Evolutionary conservation across 2,329 filamentous ascomycete genomes (phyloP).

Genomic region (Microdochium nivale): DNA sequence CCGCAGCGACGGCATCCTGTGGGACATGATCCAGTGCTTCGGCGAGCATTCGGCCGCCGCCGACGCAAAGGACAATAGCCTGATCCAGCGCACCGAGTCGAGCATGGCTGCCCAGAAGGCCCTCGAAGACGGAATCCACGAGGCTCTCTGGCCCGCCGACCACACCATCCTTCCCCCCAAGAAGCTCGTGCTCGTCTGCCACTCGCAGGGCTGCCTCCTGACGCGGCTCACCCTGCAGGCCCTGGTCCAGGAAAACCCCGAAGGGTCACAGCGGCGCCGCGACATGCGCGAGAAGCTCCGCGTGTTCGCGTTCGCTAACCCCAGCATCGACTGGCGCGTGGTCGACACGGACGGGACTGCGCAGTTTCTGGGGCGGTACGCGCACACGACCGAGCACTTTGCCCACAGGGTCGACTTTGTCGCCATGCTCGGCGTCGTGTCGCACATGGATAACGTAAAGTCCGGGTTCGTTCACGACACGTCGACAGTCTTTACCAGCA

Average conservation of each 20-base stretch:
- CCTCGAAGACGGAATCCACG: constrained; percentile 1
- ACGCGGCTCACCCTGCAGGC: constrained; percentile 3
- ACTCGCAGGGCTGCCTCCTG: constrained; percentile 5
- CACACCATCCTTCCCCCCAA: background rate
- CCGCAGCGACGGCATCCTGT: constrained; percentile 7
- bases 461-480: background rate
- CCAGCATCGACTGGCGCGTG: constrained; percentile 6
- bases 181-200: constrained; percentile 5
- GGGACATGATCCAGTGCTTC: constrained; percentile 5
- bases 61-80: background rate
- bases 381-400: constrained; percentile 4
- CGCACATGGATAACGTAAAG: background rate
- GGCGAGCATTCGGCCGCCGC: constrained; percentile 3
- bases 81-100: constrained; percentile 3
- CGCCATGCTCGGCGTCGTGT: constrained; percentile 4
- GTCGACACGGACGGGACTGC: background rate
- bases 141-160: background rate
- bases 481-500: background rate
- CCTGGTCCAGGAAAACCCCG: background rate
- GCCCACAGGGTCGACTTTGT: constrained; percentile 4
- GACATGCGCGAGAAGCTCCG: background rate
- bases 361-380: background rate
- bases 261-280: background rate
- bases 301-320: constrained; percentile 3
- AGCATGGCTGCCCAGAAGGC: background rate